Percentiles rank a stretch among this genome's conserved stretches.
phyloP scores from a whole-genome alignment of 2,329 filamentous ascomycete species.

The Fusarium nelsonii region DNA sequence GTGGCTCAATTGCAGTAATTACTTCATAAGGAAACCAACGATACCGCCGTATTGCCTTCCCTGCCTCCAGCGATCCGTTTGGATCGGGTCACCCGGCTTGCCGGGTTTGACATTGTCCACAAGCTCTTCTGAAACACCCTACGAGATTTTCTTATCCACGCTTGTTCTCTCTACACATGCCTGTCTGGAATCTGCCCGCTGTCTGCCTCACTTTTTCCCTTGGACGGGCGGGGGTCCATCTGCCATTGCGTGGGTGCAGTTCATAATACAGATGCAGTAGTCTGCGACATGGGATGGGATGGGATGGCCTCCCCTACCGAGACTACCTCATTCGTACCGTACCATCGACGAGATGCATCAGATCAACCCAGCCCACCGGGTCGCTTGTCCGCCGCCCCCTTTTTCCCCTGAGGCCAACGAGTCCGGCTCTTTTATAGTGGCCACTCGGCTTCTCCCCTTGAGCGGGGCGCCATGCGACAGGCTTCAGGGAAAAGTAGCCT shows the following conservation, averaged over 20 bases:
- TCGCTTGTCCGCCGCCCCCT: slow-evolving; percentile 48
- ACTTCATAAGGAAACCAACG: slow-evolving; percentile 13
- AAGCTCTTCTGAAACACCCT: slow-evolving; percentile 39
- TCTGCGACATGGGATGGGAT: slow-evolving; percentile 28
- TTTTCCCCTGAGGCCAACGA: slow-evolving; percentile 47
- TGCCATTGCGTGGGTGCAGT: slow-evolving; percentile 37
- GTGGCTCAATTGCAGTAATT: neutral
- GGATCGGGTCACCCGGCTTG: slow-evolving; percentile 39
- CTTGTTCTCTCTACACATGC: slow-evolving; percentile 8
- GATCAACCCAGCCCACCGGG: slow-evolving; percentile 51
- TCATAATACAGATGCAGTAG: slow-evolving; percentile 20
- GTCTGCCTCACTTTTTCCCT: slow-evolving; percentile 27
- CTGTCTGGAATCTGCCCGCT: slow-evolving; percentile 8
- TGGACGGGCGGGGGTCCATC: slow-evolving; percentile 25
- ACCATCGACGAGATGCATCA: slow-evolving; percentile 47
- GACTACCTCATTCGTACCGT: slow-evolving; percentile 38
- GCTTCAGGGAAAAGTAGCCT: slow-evolving; percentile 41
- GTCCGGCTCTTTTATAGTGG: slow-evolving; percentile 25
- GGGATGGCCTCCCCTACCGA: slow-evolving; percentile 26
- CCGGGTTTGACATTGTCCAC: slow-evolving; percentile 32
- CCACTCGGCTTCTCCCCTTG: slow-evolving; percentile 49
- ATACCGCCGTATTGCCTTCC: slow-evolving; percentile 24
- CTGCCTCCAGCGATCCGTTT: slow-evolving; percentile 35
- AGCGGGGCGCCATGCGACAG: slow-evolving; percentile 49
- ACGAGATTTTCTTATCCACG: slow-evolving; percentile 18